Conservation (phyloP, 345 rosid species). For the Citrus sp. region DNA sequence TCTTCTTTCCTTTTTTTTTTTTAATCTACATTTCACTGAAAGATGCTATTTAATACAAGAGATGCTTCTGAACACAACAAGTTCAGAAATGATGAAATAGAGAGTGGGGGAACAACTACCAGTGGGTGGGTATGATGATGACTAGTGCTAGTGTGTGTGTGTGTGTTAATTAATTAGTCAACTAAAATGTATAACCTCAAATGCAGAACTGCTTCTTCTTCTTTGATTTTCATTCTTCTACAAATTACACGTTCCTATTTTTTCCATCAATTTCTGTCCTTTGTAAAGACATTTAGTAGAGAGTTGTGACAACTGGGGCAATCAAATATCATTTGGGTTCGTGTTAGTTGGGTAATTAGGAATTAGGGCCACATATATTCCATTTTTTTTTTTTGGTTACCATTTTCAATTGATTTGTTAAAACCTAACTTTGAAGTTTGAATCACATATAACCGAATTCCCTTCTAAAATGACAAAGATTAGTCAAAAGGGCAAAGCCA, state of each 20-base stretch:
- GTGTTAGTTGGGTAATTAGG: not conserved
- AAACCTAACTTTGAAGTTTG: not conserved
- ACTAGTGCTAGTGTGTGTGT: too few species aligned
- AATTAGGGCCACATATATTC: too few species aligned
- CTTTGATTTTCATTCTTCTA: not conserved
- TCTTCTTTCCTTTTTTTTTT: too few species aligned
- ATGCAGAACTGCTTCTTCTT: not conserved
- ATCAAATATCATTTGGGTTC: not conserved
- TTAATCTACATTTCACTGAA: not conserved
- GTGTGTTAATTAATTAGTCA: not conserved
- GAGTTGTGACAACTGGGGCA: not conserved
- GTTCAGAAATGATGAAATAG: not conserved
- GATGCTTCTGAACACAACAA: not conserved
- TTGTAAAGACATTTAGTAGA: not conserved
- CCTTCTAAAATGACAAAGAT: not conserved
- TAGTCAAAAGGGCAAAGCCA: not conserved
- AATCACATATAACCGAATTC: not conserved
- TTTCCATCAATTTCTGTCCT: not conserved
- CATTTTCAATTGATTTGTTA: too few species aligned
- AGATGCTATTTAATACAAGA: not conserved
- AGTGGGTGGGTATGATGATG: constrained; percentile 22
- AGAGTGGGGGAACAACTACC: not conserved
- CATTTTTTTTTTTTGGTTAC: too few species aligned
- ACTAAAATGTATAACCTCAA: not conserved
- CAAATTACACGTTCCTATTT: not conserved